These are phyloP conservation scores for Aristolochia californica DNA, from an alignment of 164 flowering plant species.

Conservation along the genomic window DNA sequence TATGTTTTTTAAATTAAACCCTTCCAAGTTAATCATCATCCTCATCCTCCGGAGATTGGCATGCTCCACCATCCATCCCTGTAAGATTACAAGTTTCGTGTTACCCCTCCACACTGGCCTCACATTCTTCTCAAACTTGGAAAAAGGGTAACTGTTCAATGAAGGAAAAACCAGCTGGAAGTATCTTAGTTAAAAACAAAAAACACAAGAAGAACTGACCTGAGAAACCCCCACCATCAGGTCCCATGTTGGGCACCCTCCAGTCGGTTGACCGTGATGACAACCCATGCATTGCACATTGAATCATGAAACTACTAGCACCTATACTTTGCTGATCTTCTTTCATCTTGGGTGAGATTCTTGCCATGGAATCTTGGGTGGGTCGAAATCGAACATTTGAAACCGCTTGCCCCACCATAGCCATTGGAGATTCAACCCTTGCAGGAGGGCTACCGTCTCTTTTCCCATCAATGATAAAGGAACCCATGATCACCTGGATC, in stretches of 20 bases:
- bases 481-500: conserved; percentile 53
- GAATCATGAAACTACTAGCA: conserved; percentile 39
- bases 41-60: conserved; percentile 53
- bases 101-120: too few relatives aligned
- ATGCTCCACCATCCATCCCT: conserved; percentile 30
- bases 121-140: too few relatives aligned
- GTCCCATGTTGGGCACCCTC: conserved; percentile 20
- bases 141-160: too few relatives aligned
- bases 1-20: background rate
- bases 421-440: conserved; percentile 33
- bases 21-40: conserved; percentile 35
- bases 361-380: conserved; percentile 31
- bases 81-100: conserved; percentile 8
- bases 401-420: conserved; percentile 26
- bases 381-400: conserved; percentile 39
- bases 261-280: conserved; percentile 36
- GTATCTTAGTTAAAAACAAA: background rate
- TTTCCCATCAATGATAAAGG: conserved; percentile 37
- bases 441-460: conserved; percentile 27
- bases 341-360: conserved; percentile 25
- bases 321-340: conserved; percentile 38
- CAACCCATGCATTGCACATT: conserved; percentile 26
- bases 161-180: background rate
- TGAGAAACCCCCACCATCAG: conserved; percentile 25
- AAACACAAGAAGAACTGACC: conserved; percentile 14